phyloP scores from a whole-genome alignment of 1,284 basidiomycete species.

The Cryptococcus neoformans region DNA sequence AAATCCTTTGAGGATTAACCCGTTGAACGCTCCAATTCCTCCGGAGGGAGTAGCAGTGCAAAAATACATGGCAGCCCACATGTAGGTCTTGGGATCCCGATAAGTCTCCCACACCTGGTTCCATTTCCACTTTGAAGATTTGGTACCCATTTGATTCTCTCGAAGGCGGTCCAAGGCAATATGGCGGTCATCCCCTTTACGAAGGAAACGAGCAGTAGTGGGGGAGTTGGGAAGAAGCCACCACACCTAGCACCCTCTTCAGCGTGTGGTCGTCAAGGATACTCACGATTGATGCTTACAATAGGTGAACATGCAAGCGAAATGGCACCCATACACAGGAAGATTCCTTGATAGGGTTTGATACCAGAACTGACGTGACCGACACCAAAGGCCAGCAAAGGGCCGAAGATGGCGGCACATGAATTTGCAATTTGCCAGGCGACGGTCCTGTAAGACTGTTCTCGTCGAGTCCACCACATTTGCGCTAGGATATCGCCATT shows the following conservation, averaged over 20 bases:
- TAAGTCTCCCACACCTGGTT: constrained; percentile 45
- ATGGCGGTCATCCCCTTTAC: constrained; percentile 40
- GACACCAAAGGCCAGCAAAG: constrained; percentile 40
- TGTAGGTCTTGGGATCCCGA: constrained; percentile 43
- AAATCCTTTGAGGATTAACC: constrained; percentile 33
- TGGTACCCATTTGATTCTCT: constrained; percentile 49
- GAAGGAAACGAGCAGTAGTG: constrained; percentile 43
- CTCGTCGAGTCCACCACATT: constrained; percentile 42
- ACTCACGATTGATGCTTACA: constrained; percentile 4
- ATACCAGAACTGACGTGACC: constrained; percentile 25
- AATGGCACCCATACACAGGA: constrained; percentile 55
- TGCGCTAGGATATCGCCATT: constrained; percentile 10
- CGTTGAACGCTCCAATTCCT: constrained; percentile 46
- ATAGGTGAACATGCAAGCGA: constrained; percentile 53
- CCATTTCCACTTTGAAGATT: constrained; percentile 47
- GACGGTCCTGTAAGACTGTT: constrained; percentile 44
- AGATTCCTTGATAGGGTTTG: constrained; percentile 51
- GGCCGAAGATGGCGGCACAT: constrained; percentile 41
- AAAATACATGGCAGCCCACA: constrained; percentile 40
- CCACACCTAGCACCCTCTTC: constrained; percentile 30
- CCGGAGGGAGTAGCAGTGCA: constrained; percentile 42
- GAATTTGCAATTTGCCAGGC: constrained; percentile 40
- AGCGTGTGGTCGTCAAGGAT: no score
- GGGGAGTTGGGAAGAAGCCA: constrained; percentile 47
- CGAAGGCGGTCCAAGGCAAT: constrained; percentile 47